Conservation (phyloP, 2,329 filamentous ascomycete genomes). For the Claviceps paspali region DNA sequence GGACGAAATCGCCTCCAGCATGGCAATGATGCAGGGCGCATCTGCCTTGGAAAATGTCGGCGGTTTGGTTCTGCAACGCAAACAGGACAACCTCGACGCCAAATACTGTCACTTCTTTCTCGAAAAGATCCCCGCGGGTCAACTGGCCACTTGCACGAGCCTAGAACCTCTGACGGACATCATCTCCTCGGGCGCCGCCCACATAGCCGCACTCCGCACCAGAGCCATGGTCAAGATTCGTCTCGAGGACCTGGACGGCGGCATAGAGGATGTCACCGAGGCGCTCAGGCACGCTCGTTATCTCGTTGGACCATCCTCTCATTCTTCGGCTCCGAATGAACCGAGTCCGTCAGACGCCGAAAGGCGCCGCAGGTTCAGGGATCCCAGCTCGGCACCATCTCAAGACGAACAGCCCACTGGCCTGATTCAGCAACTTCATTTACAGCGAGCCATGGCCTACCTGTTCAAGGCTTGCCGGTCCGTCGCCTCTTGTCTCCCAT, state of each 20-base stretch:
- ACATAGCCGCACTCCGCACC: constrained; percentile 55
- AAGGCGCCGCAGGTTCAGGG: neutral
- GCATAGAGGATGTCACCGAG: constrained; percentile 54
- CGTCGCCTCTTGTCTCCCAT: constrained; percentile 38
- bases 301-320: neutral
- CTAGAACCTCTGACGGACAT: constrained; percentile 52
- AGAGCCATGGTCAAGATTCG: constrained; percentile 58
- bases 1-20: constrained; percentile 71
- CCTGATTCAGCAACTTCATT: constrained; percentile 58
- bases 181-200: constrained; percentile 45
- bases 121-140: constrained; percentile 68
- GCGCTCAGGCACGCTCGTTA: constrained; percentile 43
- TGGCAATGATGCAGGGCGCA: constrained; percentile 70
- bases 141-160: constrained; percentile 57
- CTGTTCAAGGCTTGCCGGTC: constrained; percentile 54
- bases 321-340: neutral
- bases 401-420: constrained; percentile 51
- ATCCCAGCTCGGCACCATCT: constrained; percentile 17
- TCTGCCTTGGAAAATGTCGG: constrained; percentile 66
- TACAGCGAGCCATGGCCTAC: constrained; percentile 60
- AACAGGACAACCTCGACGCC: constrained; percentile 53
- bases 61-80: constrained; percentile 54
- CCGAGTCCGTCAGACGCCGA: neutral
- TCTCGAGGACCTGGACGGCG: constrained; percentile 58
- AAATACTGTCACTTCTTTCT: constrained; percentile 89